Evolutionary conservation across 2,329 filamentous ascomycete species (phyloP).

Genomic region (Stagonosporopsis vannaccii): DNA sequence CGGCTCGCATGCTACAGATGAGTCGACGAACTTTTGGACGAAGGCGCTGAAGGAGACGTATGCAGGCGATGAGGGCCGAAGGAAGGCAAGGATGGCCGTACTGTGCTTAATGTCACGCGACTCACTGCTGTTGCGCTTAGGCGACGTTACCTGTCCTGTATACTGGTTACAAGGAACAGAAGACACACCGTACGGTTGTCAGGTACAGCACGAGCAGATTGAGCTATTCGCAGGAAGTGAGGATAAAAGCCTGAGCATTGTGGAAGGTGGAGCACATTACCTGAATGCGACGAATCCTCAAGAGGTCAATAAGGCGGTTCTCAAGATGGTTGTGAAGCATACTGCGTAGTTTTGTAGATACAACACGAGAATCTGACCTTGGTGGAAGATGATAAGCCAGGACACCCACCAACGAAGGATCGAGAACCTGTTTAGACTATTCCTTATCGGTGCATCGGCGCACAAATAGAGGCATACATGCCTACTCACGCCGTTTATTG

Average conservation of each 20-base stretch:
- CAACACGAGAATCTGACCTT: neutral
- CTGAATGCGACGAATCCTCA: constrained; percentile 18
- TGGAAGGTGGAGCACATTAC: constrained; percentile 21
- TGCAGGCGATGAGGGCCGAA: constrained; percentile 57
- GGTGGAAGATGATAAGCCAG: neutral
- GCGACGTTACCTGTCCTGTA: constrained; percentile 59
- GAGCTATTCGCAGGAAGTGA: constrained; percentile 13
- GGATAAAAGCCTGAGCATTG: constrained; percentile 13
- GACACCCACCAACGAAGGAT: neutral
- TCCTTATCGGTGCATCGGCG: neutral
- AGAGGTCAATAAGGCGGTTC: constrained; percentile 14
- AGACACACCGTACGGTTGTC: constrained; percentile 15
- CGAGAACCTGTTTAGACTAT: neutral
- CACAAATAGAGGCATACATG: neutral
- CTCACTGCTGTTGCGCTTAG: constrained; percentile 53
- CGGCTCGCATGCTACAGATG: constrained; percentile 49
- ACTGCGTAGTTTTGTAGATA: neutral
- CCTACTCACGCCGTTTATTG: neutral
- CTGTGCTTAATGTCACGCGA: constrained; percentile 58
- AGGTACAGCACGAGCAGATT: constrained; percentile 21
- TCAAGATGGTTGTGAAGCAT: constrained; percentile 17
- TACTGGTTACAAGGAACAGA: constrained; percentile 53
- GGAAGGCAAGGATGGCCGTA: constrained; percentile 56
- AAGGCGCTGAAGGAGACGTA: constrained; percentile 55
- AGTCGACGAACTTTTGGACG: constrained; percentile 54